Conservation (phyloP, 495 filamentous ascomycete genomes). For the Penicillium subrubescens region DNA sequence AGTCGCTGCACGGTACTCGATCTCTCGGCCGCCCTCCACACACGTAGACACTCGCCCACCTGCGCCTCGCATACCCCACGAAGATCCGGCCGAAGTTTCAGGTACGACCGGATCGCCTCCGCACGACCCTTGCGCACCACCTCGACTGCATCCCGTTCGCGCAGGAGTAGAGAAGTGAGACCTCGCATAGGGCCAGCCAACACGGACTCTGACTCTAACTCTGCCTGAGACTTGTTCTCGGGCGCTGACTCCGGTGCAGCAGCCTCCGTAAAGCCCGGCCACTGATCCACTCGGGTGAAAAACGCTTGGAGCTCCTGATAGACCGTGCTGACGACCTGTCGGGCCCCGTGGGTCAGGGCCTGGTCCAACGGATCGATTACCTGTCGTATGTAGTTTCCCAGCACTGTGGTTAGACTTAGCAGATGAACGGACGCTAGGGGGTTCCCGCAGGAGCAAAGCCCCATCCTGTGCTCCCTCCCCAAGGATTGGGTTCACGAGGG, state of each 20-base stretch:
- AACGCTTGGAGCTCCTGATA: conserved; percentile 47
- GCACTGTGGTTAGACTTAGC: conserved; percentile 35
- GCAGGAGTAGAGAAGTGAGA: conserved; percentile 35
- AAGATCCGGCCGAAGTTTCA: conserved; percentile 31
- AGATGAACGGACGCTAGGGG: conserved; percentile 32
- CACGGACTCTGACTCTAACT: conserved; percentile 13
- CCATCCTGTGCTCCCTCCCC: not conserved
- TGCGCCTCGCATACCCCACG: conserved; percentile 27
- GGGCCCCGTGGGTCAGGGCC: conserved; percentile 38
- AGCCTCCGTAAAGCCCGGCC: conserved; percentile 20
- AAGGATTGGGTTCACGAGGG: not conserved
- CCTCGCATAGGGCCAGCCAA: conserved; percentile 31
- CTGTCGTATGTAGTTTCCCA: conserved; percentile 35
- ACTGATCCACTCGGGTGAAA: conserved; percentile 38
- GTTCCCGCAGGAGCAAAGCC: conserved; percentile 20
- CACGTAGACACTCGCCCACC: conserved; percentile 25
- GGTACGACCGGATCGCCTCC: conserved; percentile 39
- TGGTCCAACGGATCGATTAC: conserved; percentile 35
- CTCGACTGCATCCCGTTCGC: conserved; percentile 44
- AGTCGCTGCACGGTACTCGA: conserved; percentile 39
- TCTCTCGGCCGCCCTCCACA: conserved; percentile 43
- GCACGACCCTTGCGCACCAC: conserved; percentile 44
- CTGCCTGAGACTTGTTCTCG: not conserved
- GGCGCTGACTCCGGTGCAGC: conserved; percentile 12
- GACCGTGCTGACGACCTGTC: conserved; percentile 44